phyloP scores from a whole-genome alignment of 2,329 filamentous ascomycete species.

The Monilinia polystroma region DNA sequence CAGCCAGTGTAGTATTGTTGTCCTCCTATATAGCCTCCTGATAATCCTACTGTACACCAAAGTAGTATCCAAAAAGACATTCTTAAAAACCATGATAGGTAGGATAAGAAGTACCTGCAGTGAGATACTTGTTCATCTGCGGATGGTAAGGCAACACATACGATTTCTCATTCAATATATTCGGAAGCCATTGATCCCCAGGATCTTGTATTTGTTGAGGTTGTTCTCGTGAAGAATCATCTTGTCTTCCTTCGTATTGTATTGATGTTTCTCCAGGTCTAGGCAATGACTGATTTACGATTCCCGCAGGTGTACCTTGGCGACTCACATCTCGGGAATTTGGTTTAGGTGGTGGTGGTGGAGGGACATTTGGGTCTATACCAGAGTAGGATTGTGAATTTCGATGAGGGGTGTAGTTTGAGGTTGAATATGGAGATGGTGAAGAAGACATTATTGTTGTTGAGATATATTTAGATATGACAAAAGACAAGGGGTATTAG shows the following conservation, averaged over 20 bases:
- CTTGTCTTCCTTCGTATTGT: slow-evolving; percentile 27
- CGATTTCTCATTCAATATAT: slow-evolving; percentile 77
- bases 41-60: not conserved
- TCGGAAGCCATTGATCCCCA: slow-evolving; percentile 76
- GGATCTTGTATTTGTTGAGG: slow-evolving; percentile 51
- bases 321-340: slow-evolving; percentile 67
- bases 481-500: no score
- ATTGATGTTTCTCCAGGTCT: slow-evolving; percentile 33
- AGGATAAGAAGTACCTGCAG: slow-evolving; percentile 4
- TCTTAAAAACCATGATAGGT: not conserved
- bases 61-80: not conserved
- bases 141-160: slow-evolving; percentile 46
- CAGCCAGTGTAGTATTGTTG: not conserved
- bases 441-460: slow-evolving; percentile 29
- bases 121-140: not conserved
- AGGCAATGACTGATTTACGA: slow-evolving; percentile 39
- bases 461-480: not conserved
- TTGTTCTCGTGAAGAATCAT: slow-evolving; percentile 24
- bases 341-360: slow-evolving; percentile 70
- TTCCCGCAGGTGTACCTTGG: slow-evolving; percentile 58
- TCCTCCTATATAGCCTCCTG: not conserved
- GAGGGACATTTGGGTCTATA: slow-evolving; percentile 53
- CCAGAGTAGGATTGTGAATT: slow-evolving; percentile 41
- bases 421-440: slow-evolving; percentile 30
- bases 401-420: slow-evolving; percentile 30